Evolutionary conservation across 371 early-diverging fungal species (phyloP).

Genomic region (Mucor sp.): DNA sequence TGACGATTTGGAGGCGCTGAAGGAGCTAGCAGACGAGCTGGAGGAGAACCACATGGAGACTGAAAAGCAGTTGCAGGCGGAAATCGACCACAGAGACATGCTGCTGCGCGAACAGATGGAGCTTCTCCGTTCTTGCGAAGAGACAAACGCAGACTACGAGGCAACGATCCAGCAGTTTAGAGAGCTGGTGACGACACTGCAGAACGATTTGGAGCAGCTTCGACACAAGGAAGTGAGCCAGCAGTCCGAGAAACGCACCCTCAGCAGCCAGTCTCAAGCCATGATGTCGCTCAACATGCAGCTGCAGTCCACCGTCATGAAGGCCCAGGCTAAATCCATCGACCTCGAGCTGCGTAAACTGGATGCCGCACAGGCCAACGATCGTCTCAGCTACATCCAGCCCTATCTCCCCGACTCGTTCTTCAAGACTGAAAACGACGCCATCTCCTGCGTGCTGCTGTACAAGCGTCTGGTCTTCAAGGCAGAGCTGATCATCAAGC

Average conservation of each 20-base stretch:
- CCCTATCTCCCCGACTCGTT: conserved; percentile 87
- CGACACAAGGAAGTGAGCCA: conserved; percentile 65
- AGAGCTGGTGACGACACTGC: conserved; percentile 77
- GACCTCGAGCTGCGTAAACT: conserved; percentile 88
- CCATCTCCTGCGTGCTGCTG: conserved; percentile 73
- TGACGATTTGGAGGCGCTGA: conserved; percentile 89
- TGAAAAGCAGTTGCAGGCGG: conserved; percentile 82
- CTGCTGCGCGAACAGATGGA: conserved; percentile 64
- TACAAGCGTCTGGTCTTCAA: conserved; percentile 84
- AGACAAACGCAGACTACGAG: conserved; percentile 85
- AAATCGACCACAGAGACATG: conserved; percentile 79
- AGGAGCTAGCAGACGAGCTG: conserved; percentile 89
- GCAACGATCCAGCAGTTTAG: conserved; percentile 86
- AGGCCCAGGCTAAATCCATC: conserved; percentile 85
- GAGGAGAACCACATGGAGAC: conserved; percentile 89
- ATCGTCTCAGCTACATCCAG: conserved; percentile 68
- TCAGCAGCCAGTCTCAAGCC: conserved; percentile 78
- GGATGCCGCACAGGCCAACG: conserved; percentile 81
- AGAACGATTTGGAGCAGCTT: conserved; percentile 71
- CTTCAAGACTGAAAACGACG: conserved; percentile 78
- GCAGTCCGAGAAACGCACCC: conserved; percentile 50
- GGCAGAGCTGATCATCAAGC: conserved; percentile 72
- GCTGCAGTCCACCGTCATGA: conserved; percentile 79
- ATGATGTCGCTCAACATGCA: conserved; percentile 84
- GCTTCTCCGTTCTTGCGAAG: conserved; percentile 69